Base-by-base conservation (phyloP, 2,329 filamentous ascomycete genomes). In the Ophiostoma fasciatum region DNA sequence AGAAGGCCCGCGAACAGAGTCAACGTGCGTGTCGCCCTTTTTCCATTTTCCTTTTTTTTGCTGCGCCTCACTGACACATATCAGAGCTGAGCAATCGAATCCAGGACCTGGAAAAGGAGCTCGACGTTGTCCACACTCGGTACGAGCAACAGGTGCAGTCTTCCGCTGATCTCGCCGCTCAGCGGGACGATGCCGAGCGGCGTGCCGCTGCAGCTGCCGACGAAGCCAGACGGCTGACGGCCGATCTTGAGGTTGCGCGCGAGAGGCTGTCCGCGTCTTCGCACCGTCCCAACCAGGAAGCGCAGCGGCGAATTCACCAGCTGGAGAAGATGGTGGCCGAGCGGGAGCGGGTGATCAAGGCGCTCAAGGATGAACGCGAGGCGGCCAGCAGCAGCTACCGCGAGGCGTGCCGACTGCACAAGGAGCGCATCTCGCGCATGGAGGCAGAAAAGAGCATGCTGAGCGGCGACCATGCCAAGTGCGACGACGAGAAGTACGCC, bases 281-380 rank as follows among this genome's bases (percentile, higher is more conserved):
- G 11, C 29, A 37, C 17, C 38, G 33, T 2, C 29, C 41, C 2
- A 38, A 19, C 21, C 39, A 38, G n/a, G 39, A 41, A 17, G 32
- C 39, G 5, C 42, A 44, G 31, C 40, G 42, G 14, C 45, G 41
- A 2, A 40, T 46, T 19, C 40, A 40, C 23, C 43, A 45, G 35
- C 41, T 47, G 25, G 45, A 47, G 36, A 30, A 42, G 32, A 43
- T 42, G 39, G 41, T 45, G 26, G 36, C 36, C 1, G 42, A 46
- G 38, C 45, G 45, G 9, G 45, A 47, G 28, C 39, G 38, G 4
- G 45, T 45, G n/a, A 46, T 47, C 38, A 32, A 33, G 33, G 43
- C 43, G 7, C 37, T 44, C 33, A 40, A 41, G 34, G 42, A 44
- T 29, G 43, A 46, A 36, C 29, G 39, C 14, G 38, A 37, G 9